Conservation (phyloP, 73 alveolate species). For the Symbiodinium natans region DNA sequence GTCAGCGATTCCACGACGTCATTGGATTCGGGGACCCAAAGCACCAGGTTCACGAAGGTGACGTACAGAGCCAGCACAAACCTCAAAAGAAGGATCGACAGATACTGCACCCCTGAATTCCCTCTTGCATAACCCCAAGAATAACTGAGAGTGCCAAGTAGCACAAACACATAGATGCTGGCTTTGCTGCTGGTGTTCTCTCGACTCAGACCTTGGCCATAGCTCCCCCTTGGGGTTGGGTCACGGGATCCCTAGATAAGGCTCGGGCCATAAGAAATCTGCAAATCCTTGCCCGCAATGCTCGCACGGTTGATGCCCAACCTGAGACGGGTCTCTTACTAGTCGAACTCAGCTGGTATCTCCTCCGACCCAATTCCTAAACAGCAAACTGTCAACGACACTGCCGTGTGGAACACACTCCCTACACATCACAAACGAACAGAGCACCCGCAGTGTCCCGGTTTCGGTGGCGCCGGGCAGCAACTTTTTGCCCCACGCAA, state of each 20-base stretch:
- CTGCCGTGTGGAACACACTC: neutral
- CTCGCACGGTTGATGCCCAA: neutral
- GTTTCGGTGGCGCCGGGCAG: too few species aligned
- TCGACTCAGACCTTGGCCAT: neutral
- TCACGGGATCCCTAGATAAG: too few species aligned
- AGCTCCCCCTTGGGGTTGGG: too few species aligned
- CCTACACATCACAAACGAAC: neutral
- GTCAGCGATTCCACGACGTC: constrained; percentile 68
- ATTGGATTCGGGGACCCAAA: constrained; percentile 66
- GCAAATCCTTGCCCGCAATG: neutral
- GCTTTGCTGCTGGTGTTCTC: neutral
- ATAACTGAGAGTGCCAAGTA: neutral
- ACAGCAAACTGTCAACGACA: too few species aligned
- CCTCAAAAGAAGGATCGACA: neutral
- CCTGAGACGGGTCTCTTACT: too few species aligned
- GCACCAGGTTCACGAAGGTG: constrained; percentile 48
- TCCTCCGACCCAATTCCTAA: too few species aligned
- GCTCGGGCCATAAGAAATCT: neutral
- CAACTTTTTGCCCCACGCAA: neutral
- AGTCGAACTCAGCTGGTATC: too few species aligned
- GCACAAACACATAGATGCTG: neutral
- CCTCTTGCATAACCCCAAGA: too few species aligned
- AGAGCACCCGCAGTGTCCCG: neutral
- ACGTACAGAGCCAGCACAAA: constrained; percentile 16
- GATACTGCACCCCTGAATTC: too few species aligned